These are phyloP conservation scores for Tetrahymena elliotti DNA, from an alignment of 73 alveolate species.

Conservation along the genomic window DNA sequence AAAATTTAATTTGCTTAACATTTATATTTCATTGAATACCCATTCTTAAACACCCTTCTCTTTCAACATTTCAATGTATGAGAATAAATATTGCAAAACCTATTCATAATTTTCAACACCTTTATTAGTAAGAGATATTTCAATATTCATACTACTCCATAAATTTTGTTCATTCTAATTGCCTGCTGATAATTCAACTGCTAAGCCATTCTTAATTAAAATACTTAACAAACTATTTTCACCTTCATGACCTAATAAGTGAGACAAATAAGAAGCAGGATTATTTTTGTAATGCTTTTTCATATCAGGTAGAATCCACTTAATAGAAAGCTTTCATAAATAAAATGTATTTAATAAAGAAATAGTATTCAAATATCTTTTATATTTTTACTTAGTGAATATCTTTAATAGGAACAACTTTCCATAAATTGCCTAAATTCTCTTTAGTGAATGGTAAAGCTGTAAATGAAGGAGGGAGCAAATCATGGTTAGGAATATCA, in stretches of 20 bases:
- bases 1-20: conserved; percentile 45
- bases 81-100: conserved; percentile 68
- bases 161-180: conserved; percentile 45
- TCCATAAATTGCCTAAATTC: conserved; percentile 68
- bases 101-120: conserved; percentile 72
- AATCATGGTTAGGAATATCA: conserved; percentile 63
- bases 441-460: conserved; percentile 59
- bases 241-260: conserved; percentile 84
- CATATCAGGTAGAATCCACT: conserved; percentile 22
- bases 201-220: conserved; percentile 75
- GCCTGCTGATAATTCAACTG: conserved; percentile 54
- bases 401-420: conserved; percentile 76
- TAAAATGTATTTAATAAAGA: too few species aligned
- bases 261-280: conserved; percentile 53
- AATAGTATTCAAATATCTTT: conserved; percentile 43
- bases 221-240: conserved; percentile 73
- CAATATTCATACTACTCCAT: conserved; percentile 47
- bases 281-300: conserved; percentile 34
- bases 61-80: conserved; percentile 47
- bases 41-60: conserved; percentile 51
- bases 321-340: neutral
- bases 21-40: conserved; percentile 54
- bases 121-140: conserved; percentile 74
- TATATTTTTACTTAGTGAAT: conserved; percentile 51
- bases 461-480: conserved; percentile 62